Conservation (phyloP, 179 eudicot species). For the Carnegiea gigantea region DNA sequence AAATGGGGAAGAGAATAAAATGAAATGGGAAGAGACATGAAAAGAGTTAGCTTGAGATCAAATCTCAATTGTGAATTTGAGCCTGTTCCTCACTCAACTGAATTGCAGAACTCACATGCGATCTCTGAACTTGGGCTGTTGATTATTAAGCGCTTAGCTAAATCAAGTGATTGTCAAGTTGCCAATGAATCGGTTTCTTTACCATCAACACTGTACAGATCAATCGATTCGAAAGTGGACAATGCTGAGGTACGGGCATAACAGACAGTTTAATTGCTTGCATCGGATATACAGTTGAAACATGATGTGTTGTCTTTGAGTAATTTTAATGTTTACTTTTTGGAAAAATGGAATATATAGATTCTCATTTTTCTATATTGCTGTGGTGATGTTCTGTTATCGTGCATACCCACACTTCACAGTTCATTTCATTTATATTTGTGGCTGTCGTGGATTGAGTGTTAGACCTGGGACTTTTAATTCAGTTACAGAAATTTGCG, state of each 20-base stretch:
- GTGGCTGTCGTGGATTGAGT: background rate
- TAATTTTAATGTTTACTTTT: background rate
- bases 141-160: constrained; percentile 61
- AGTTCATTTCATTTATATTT: constrained; percentile 6
- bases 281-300: background rate
- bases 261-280: background rate
- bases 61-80: constrained; percentile 11
- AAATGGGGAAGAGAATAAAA: background rate
- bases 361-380: background rate
- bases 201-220: constrained; percentile 62
- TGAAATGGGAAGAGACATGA: background rate
- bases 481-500: constrained; percentile 3
- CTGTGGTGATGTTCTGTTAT: constrained; percentile 5
- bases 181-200: constrained; percentile 45
- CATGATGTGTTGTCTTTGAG: background rate
- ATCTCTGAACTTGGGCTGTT: constrained; percentile 82
- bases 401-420: background rate
- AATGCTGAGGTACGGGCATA: constrained; percentile 46
- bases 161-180: constrained; percentile 46
- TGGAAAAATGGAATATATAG: background rate
- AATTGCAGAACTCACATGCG: constrained; percentile 74
- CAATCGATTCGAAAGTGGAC: constrained; percentile 58
- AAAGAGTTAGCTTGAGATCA: background rate
- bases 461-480: background rate
- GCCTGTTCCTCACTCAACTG: constrained; percentile 12